A percentile compares a stretch with the other conserved stretches of the same genome.
Conservation (phyloP, 768 basidiomycete species). For the Porpolomopsis calyptriformis region DNA sequence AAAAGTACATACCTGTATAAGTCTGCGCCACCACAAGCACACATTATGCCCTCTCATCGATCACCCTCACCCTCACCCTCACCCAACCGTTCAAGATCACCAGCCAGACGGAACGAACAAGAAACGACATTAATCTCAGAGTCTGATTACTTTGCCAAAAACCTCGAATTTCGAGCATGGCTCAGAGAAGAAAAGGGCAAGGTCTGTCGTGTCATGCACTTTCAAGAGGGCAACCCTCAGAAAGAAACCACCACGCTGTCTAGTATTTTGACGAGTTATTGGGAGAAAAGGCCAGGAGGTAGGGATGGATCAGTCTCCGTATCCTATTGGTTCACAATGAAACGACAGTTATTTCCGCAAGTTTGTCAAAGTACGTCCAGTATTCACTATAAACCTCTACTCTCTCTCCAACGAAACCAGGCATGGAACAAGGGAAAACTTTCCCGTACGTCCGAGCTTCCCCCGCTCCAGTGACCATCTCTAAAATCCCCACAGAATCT, state of each 20-base stretch:
- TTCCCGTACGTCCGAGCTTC: conserved; percentile 37
- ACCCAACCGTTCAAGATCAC: conserved; percentile 34
- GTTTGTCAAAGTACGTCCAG: conserved; percentile 61
- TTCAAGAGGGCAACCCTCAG: too few species aligned
- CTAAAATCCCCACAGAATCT: conserved; percentile 25
- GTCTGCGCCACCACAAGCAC: not conserved
- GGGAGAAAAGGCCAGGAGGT: conserved; percentile 73
- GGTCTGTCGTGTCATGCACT: conserved; percentile 20
- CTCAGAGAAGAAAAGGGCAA: conserved; percentile 56
- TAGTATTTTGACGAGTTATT: conserved; percentile 84
- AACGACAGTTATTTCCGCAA: conserved; percentile 75
- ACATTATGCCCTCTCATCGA: conserved; percentile 16
- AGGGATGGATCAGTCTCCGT: conserved; percentile 24
- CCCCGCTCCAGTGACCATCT: not conserved
- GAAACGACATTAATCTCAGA: conserved; percentile 58
- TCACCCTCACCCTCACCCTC: conserved; percentile 26
- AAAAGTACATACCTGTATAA: not conserved
- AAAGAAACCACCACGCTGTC: too few species aligned
- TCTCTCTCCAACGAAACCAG: conserved; percentile 21
- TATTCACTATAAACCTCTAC: not conserved
- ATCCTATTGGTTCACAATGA: conserved; percentile 6
- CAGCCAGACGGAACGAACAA: conserved; percentile 40
- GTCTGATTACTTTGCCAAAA: conserved; percentile 84
- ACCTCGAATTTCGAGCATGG: conserved; percentile 80
- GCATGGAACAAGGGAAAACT: conserved; percentile 79